These are phyloP conservation scores for Xylaria curta DNA, from an alignment of 495 filamentous ascomycete genomes.

Conservation along the genomic window DNA sequence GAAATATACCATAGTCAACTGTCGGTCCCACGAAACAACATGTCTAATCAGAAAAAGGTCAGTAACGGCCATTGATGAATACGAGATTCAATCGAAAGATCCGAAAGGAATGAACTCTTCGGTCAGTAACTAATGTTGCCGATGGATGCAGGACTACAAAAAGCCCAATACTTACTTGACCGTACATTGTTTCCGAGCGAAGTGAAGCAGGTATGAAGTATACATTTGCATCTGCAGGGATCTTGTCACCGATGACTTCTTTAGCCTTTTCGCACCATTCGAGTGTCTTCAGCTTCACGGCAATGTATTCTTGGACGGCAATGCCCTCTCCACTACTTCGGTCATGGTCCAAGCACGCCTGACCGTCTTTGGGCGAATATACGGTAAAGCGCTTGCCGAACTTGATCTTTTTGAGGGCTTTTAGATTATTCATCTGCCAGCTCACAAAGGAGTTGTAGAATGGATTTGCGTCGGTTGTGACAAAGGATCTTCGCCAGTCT, in stretches of 20 bases:
- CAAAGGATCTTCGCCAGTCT: constrained; percentile 90
- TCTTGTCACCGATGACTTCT: constrained; percentile 72
- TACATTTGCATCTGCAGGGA: constrained; percentile 81
- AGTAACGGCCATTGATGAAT: not conserved
- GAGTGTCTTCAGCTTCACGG: constrained; percentile 84
- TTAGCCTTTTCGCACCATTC: constrained; percentile 81
- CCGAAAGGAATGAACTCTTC: not conserved
- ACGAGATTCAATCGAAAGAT: not conserved
- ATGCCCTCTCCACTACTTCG: constrained; percentile 90
- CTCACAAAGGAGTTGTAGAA: constrained; percentile 96
- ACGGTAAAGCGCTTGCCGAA: constrained; percentile 95
- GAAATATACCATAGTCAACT: constrained; percentile 89
- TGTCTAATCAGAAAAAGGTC: constrained; percentile 44
- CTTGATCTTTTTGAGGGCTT: constrained; percentile 89
- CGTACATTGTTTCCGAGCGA: constrained; percentile 97
- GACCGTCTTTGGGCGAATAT: constrained; percentile 95
- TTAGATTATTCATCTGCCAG: constrained; percentile 96
- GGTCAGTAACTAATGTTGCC: not conserved
- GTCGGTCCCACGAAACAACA: constrained; percentile 95
- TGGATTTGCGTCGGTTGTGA: constrained; percentile 96
- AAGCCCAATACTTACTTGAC: constrained; percentile 56
- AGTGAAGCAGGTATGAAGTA: constrained; percentile 92
- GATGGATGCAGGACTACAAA: not conserved
- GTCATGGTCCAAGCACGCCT: constrained; percentile 98
- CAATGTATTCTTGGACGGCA: constrained; percentile 89